Base-by-base conservation (phyloP, 2,329 filamentous ascomycete genomes). In the Neobulgaria alba region DNA sequence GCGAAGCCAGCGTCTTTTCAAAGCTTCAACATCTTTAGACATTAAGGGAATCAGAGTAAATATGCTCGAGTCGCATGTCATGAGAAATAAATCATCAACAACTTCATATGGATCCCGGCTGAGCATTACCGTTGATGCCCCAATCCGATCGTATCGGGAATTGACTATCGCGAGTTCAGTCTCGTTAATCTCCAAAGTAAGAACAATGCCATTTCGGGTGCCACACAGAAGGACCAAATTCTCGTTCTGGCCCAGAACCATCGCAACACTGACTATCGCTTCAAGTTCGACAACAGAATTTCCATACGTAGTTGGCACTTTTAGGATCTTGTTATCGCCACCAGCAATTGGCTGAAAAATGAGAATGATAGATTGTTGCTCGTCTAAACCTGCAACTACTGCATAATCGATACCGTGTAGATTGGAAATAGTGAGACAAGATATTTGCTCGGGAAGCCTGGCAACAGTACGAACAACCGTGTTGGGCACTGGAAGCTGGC, bases 11-110 rank as follows among this genome's bases (percentile, higher is more conserved):
- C 30, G 38, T 9, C 30, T 36, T 2, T 26, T 37, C n/a, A 15
- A 18, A 15, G 8, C 12, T 16, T 20, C 12, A 5, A 12, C n/a
- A 10, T 19, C 8, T 29, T 14, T 15, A 15, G 20, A 32, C 9
- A 32, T 21, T n/a, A 42, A 44, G 2, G 44, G 38, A n/a, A 17
- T 41, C 4, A 61, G 31, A 10, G 36, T 39, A 30, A 49, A 60
- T 2, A 77, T 57, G 9, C 55, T 63, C 10, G 66, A 65, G 29
- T 75, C 72, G 43, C 70, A 77, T 29, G 63, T 70, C 9, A 66
- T 61, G 9, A 77, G 63, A 2, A 66, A 61, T 2, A 62, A 57
- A 16, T 51, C 41, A 10, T 38, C 34, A n/a, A 39, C 43, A 10
- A 31, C 30, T 10, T 23, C 23, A 21, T 48, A 39, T 8, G 51